phyloP scores from a whole-genome alignment of 805 yeast species.

The Priceomyces fermenticarens region DNA sequence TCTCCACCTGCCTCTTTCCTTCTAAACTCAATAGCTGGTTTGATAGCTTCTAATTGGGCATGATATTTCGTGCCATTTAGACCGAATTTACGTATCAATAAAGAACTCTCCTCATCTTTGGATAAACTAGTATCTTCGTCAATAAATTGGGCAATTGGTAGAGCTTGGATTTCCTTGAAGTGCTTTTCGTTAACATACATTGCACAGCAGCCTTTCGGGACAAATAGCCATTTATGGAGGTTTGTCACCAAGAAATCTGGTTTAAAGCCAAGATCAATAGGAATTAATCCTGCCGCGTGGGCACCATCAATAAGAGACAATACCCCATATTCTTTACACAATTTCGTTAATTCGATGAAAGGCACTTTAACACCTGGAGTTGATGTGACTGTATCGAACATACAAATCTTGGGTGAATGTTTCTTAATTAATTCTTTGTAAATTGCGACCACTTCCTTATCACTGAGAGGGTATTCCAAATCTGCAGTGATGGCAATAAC shows the following conservation, averaged over 20 bases:
- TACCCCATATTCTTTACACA: slow-evolving; percentile 46
- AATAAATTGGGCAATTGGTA: slow-evolving; percentile 56
- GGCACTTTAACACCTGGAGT: slow-evolving; percentile 65
- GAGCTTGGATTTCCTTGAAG: slow-evolving; percentile 49
- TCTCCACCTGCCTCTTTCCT: slow-evolving; percentile 60
- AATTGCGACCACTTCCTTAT: slow-evolving; percentile 26
- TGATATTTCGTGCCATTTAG: slow-evolving; percentile 51
- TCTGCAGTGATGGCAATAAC: slow-evolving; percentile 32
- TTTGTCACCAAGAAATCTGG: slow-evolving; percentile 66
- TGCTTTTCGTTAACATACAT: slow-evolving; percentile 54
- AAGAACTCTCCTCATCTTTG: slow-evolving; percentile 17
- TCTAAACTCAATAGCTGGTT: slow-evolving; percentile 54
- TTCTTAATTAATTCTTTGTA: slow-evolving; percentile 20
- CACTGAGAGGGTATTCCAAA: slow-evolving; percentile 43
- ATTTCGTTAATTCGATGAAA: slow-evolving; percentile 41
- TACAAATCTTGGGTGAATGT: slow-evolving; percentile 34
- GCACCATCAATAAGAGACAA: slow-evolving; percentile 70
- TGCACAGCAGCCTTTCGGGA: slow-evolving; percentile 57
- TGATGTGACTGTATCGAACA: slow-evolving; percentile 59
- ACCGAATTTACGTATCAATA: slow-evolving; percentile 45
- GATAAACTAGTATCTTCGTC: slow-evolving; percentile 25
- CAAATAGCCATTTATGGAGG: slow-evolving; percentile 67
- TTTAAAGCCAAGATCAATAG: slow-evolving; percentile 38
- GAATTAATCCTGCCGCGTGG: slow-evolving; percentile 58
- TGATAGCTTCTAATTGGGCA: slow-evolving; percentile 40